Base-by-base conservation (phyloP, 164 flowering plant species). In the Taxillus chinensis region DNA sequence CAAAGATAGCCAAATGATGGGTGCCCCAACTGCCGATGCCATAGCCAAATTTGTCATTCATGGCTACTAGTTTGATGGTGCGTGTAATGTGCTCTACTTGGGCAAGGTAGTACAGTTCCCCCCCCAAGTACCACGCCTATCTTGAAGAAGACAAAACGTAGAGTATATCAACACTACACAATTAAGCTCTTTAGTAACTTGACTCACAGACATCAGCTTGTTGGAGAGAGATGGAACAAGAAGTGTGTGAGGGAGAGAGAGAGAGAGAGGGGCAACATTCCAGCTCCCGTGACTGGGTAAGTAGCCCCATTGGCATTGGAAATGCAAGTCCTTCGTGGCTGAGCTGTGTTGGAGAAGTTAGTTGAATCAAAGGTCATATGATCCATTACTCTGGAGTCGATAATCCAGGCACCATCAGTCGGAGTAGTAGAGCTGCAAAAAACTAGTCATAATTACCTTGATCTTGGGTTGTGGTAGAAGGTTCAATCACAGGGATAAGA, bases 111-210 rank as follows among this genome's bases (percentile, higher is more conserved):
- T 61, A 67, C 14, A 67, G 3, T 37, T 62, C 65, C 41, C 60
- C 17, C 45, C 38, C 15, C 39, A 41, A 48, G 55, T 59, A 63
- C 62, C 71, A 61, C 45, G 41, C 11, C 65, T 61, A 67, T n/a
- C n/a, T n/a, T n/a, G n/a, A n/a, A n/a, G n/a, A n/a, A n/a, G n/a
- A 67, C 45, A 43, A 43, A 43, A 43, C 5, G 5, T 43, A 43
- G 45, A 8, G 8, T 43, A 43, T 8, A 43, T 43, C 8, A 43
- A 5, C 8, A 8, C 45, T 5, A 5, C 5, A 43, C 45, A 43
- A 43, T 43, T 43, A 5, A 43, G 45, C 45, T 43, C 45, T 8
- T 43, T 8, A 43, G 45, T 43, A 5, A 8, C 45, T 43, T 43
- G 45, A 8, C 45, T 8, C 8, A 43, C 8, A 43, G 45, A 43